phyloP scores from a whole-genome alignment of 306 rosid species.

The Gleditsia sinensis region DNA sequence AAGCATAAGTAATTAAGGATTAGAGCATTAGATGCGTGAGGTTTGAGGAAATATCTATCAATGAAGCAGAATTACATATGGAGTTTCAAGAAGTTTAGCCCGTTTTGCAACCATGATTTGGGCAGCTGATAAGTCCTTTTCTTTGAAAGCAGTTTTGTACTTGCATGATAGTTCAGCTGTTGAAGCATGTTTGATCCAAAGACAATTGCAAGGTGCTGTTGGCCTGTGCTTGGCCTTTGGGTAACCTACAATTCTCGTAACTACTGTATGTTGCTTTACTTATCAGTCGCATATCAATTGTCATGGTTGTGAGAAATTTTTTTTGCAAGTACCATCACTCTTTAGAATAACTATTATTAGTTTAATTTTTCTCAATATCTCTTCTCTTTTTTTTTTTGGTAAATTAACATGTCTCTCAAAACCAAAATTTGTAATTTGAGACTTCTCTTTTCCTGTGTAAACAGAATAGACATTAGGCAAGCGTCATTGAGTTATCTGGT shows the following conservation, averaged over 20 bases:
- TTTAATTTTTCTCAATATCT: neutral
- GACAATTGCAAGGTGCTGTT: neutral
- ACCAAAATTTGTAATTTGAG: constrained; percentile 7
- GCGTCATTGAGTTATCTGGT: no score
- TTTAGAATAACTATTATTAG: neutral
- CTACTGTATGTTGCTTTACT: no score
- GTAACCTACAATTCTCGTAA: neutral
- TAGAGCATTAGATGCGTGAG: neutral
- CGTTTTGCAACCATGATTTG: constrained; percentile 27
- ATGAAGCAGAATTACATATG: neutral
- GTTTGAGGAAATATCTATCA: neutral
- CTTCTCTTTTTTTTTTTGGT: no score
- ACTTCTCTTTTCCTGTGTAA: neutral
- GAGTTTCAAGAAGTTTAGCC: constrained; percentile 4
- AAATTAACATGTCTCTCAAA: no score
- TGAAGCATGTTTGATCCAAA: constrained; percentile 20
- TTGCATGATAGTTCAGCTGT: neutral
- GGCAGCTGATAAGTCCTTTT: constrained; percentile 5
- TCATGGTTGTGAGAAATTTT: neutral
- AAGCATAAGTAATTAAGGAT: neutral
- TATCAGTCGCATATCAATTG: neutral
- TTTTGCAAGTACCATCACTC: neutral
- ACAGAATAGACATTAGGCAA: no score
- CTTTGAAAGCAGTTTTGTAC: neutral
- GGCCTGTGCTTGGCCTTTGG: neutral